Base-by-base conservation (phyloP, 805 yeast species). In the Jamesozyma spencerorum region DNA sequence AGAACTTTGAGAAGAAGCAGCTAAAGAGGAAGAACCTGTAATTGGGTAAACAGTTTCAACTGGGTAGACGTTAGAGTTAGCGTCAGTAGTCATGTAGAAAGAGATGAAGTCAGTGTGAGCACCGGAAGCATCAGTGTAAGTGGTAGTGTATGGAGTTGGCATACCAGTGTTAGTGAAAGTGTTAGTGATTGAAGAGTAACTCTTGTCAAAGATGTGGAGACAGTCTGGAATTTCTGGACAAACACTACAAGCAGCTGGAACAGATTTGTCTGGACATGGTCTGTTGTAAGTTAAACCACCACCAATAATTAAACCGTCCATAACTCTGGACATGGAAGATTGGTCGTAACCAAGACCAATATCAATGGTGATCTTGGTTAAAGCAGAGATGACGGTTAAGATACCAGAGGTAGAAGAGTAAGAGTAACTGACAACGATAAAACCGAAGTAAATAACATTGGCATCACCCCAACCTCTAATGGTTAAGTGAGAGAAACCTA, bases 341-440 rank as follows among this genome's bases (percentile, higher is more conserved):
- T 6, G 13, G 10, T 43, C 44, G 39, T 46, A 46, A 28, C 45
- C 47, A 10, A 18, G 19, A 20, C 48, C 48, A 40, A 46, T 46
- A 20, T 32, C 31, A 14, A 31, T 31, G 38, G 14, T 13, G 28
- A 29, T 17, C 12, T 20, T n/a, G 22, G 28, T 15, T 20, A 30
- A 12, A 24, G 34, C 39, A 18, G 18, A 27, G 10, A 15, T 27
- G 4, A 46, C 32, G n/a, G 47, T 31, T 19, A 46, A 33, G 2
- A 43, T 31, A 43, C 48, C 48, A 18, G 43, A 31, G n/a, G 31
- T 3, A 12, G 39, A 17, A 27, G 43, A 41, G 28, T 46, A 46
- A 14, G 20, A 37, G 30, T 31, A 38, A 17, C 18, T 17, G 1
- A 18, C 11, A 12, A 46, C 34, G 2, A 39, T 24, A 12, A 38